Percentiles rank a stretch among this genome's conserved stretches.
Evolutionary conservation across 2,329 filamentous ascomycete genomes (phyloP).

Genomic region (Beauveria medogensis): DNA sequence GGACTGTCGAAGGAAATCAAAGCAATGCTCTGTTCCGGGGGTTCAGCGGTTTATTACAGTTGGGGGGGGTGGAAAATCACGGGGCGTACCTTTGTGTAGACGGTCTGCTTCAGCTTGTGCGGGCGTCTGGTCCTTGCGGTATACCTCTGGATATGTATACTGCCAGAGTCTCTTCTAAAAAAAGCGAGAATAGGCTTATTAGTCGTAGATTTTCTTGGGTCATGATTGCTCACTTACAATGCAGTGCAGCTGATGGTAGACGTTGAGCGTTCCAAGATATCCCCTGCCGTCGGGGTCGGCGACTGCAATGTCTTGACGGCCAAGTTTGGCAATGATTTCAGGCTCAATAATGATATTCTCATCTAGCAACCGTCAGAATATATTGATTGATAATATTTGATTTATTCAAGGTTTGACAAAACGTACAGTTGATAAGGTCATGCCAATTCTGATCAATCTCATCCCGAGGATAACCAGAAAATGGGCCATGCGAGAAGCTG

Average conservation of each 20-base stretch:
- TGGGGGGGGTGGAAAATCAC: neutral
- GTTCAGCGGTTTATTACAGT: neutral
- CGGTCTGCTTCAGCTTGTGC: conserved; percentile 4
- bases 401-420: too few species aligned
- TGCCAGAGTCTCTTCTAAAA: conserved; percentile 10
- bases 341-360: conserved; percentile 9
- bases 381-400: too few species aligned
- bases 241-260: conserved; percentile 13
- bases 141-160: conserved; percentile 8
- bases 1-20: conserved; percentile 10
- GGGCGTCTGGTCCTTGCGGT: neutral
- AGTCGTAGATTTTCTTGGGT: neutral
- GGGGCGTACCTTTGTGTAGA: conserved; percentile 3
- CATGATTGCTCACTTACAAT: neutral
- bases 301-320: conserved; percentile 2
- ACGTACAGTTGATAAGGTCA: conserved; percentile 8
- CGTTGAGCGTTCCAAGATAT: conserved; percentile 11
- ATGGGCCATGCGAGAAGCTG: conserved; percentile 4
- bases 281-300: conserved; percentile 2
- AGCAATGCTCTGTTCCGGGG: neutral
- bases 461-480: conserved; percentile 5
- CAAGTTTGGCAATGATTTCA: neutral
- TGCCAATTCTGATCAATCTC: conserved; percentile 10
- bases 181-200: neutral
- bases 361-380: neutral